phyloP scores from a whole-genome alignment of 305 asterid species.

The Rubia balearica region DNA sequence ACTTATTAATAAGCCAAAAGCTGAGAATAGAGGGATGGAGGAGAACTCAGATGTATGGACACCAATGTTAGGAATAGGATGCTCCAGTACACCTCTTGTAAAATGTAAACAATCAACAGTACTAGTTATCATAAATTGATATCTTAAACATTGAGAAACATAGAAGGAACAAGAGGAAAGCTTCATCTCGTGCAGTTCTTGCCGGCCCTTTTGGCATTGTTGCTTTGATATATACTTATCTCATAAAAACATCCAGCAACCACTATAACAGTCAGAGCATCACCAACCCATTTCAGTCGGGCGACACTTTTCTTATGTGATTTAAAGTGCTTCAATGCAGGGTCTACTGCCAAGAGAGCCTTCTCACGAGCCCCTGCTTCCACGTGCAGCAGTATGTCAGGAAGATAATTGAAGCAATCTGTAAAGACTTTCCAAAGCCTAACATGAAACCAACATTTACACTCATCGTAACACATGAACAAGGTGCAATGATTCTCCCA shows the following conservation, averaged over 20 bases:
- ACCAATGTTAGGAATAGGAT: conserved; percentile 54
- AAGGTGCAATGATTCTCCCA: not conserved
- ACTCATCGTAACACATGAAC: too few species aligned
- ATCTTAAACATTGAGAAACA: not conserved
- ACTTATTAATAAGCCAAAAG: not conserved
- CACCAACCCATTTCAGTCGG: conserved; percentile 53
- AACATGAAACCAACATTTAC: too few species aligned
- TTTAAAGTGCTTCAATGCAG: conserved; percentile 55
- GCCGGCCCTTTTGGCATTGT: conserved; percentile 25
- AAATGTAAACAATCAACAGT: conserved; percentile 54
- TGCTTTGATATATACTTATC: conserved; percentile 36
- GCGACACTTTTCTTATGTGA: conserved; percentile 54
- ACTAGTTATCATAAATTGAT: conserved; percentile 26
- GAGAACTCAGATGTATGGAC: conserved; percentile 62
- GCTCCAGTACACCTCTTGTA: conserved; percentile 73
- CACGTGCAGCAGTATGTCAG: too few species aligned
- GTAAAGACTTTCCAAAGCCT: too few species aligned
- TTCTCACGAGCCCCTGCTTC: too few species aligned
- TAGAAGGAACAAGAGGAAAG: not conserved
- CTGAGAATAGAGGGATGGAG: conserved; percentile 6
- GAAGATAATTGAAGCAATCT: too few species aligned
- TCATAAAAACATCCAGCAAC: conserved; percentile 56
- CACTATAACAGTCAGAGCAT: conserved; percentile 52
- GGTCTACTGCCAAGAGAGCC: conserved; percentile 67
- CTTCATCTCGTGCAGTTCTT: conserved; percentile 19